Base-by-base conservation (phyloP, 129 eudicot genomes). In the Pseudognaphalium luteoalbum region DNA sequence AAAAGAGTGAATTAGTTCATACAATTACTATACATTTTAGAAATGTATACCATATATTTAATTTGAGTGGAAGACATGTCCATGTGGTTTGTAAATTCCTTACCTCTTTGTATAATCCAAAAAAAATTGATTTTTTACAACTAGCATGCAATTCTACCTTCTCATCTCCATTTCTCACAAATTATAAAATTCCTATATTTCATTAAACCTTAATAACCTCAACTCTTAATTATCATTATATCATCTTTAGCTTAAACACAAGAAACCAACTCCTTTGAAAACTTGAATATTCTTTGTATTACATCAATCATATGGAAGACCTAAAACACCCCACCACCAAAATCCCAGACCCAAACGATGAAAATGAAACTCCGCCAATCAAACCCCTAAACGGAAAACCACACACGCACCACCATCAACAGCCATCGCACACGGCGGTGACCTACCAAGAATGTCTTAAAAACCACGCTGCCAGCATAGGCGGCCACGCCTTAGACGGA, bases 401-500 rank as follows among this genome's bases (percentile, higher is more conserved):
- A 10, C 83, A 64, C 17, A 81, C 70, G 9, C 80, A 77, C 20
- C 83, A 58, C 17, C 75, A 76, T 21, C 83, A 78, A 5, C 72
- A 76, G 54, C 76, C 77, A 71, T 73, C 73, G 68, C 78, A 71
- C 3, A 66, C 81, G 15, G 82, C 73, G 5, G 87, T 29, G 21
- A 30, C 65, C 15, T 87, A 87, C 73, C 82, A 68, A 66, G 96
- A 92, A 81, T 92, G 97, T 68, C 82, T 87, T 73, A 92, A 87
- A 81, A 92, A 92, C 86, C 96, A 89, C 67, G 97, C 96, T 7
- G 97, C 97, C 52, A 65, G 71, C 71, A 33, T 89, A 8, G 97
- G 97, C 34, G 91, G 89, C 79, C 97, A 89, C 82, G 96, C 96
- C 63, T 69, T 91, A 6, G 97, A 91, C 75, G 97, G 97, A 5